Base-by-base conservation (phyloP, 768 basidiomycete species). In the Leccinellum luteum region DNA sequence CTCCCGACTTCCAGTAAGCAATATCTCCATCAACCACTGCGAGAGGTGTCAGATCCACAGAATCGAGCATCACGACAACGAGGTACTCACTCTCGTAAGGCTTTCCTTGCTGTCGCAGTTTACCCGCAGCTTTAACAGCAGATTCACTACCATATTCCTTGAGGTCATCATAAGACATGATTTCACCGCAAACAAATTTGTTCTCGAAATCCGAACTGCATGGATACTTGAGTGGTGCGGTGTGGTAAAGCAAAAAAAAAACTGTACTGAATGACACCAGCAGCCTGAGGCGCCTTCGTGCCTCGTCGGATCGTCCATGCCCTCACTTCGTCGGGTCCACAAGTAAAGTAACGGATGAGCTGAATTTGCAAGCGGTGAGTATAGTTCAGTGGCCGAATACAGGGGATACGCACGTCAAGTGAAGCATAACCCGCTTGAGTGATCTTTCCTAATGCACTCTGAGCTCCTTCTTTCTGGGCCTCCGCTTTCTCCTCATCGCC, bases 221-320 rank as follows among this genome's bases (percentile, higher is more conserved):
- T 41, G 19, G 8, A 43, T 21, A 19, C 41, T 41, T 54, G 19
- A 60, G 57, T 13, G 28, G 5, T 23, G 41, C 19, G 10, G 19
- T 12, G 41, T 17, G 5, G 10, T 6, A 6, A 19, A n/a, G 6
- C 25, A 23, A 48, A 19, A 13, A 79, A 23, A 48, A 19, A 13
- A 79, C 89, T 19, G 51, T 69, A 93, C 89, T 98, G 96, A 69
- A 98, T 98, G 62, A 98, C 94, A 73, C 97, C 97, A 38, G 97
- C 97, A 8, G 97, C 97, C 70, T 94, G 90, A 3, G 96, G 97
- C 1, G 97, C 96, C 71, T 94, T 97, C 27, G 89, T 95, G 21
- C 93, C 94, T 57, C 85, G 86, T 57, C 95, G 81, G 69, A 99
- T 93, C 1, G 95, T 98, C 97, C 97, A 99, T 8, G 96, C 96